Percentiles rank a stretch among this genome's conserved stretches.
These are phyloP conservation scores for Suaeda aralocaspica DNA, from an alignment of 148 eudicot genomes.

Conservation along the genomic window DNA sequence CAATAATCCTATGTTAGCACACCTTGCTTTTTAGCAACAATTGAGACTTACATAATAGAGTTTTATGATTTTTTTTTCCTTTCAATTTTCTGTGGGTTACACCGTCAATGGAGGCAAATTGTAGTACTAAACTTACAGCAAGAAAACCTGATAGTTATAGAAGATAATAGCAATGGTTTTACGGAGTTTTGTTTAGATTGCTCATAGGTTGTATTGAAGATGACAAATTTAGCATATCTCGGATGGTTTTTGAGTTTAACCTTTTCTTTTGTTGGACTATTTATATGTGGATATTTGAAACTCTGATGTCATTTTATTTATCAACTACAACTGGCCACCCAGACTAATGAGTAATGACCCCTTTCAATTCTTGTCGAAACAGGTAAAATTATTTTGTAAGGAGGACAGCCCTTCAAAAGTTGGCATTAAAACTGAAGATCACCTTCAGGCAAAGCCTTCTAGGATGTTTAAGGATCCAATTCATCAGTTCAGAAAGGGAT, in stretches of 20 bases:
- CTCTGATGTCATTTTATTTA: background rate
- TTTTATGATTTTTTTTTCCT: too few relatives aligned
- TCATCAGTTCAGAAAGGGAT: conserved; percentile 23
- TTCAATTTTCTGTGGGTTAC: background rate
- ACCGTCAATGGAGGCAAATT: too few relatives aligned
- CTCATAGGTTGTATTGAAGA: background rate
- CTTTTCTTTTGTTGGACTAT: background rate
- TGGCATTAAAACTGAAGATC: conserved; percentile 23
- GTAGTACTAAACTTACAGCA: background rate
- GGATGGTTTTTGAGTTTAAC: too few relatives aligned
- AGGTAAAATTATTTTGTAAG: conserved; percentile 29
- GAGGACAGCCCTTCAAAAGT: conserved; percentile 27
- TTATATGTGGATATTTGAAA: background rate
- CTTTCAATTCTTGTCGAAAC: conserved; percentile 9
- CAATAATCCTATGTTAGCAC: background rate
- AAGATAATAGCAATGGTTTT: background rate
- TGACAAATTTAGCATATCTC: background rate
- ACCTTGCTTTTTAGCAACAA: too few relatives aligned
- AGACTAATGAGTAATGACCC: background rate
- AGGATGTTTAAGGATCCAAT: conserved; percentile 7
- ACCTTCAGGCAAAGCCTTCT: conserved; percentile 22
- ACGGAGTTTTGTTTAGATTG: background rate
- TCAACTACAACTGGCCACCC: background rate
- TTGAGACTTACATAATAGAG: too few relatives aligned
- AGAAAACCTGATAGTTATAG: background rate